Percentiles rank a stretch among this genome's conserved stretches.
phyloP scores from a whole-genome alignment of 2,329 filamentous ascomycete genomes.

The Fusarium praegraminearum region DNA sequence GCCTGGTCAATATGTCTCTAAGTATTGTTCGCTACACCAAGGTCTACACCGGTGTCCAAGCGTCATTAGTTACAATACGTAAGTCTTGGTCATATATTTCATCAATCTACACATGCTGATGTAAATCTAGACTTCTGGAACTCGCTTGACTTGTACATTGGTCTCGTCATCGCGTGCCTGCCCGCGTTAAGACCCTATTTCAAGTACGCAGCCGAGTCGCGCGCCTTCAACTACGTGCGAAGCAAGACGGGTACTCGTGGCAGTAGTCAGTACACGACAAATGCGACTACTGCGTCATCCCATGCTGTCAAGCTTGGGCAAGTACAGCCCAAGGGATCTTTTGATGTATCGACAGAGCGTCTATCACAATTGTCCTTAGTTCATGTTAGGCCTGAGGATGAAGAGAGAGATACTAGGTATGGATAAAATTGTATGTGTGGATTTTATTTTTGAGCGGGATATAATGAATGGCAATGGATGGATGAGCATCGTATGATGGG shows the following conservation, averaged over 20 bases:
- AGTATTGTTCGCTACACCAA: constrained; percentile 20
- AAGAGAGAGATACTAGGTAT: neutral
- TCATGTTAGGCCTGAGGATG: neutral
- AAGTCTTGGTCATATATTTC: accelerated
- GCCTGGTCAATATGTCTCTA: constrained; percentile 24
- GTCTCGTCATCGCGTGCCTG: constrained; percentile 25
- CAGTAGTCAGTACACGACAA: neutral
- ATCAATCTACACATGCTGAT: neutral
- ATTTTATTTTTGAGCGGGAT: neutral
- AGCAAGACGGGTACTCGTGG: neutral
- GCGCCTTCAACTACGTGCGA: constrained; percentile 20
- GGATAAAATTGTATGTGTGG: neutral
- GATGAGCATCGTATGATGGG: too few species aligned
- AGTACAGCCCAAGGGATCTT: neutral
- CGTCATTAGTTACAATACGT: constrained; percentile 8
- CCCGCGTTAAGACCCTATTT: constrained; percentile 30
- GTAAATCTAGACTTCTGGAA: constrained; percentile 15
- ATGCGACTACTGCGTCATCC: neutral
- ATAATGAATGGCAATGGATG: neutral
- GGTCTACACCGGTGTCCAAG: neutral
- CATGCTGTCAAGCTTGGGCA: neutral
- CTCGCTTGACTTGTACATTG: constrained; percentile 17
- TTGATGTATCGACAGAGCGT: neutral
- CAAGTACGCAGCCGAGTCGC: constrained; percentile 29
- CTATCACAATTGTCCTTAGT: neutral